These are phyloP conservation scores for Parachaetomium inaequale DNA, from an alignment of 495 filamentous ascomycete genomes.

Conservation along the genomic window DNA sequence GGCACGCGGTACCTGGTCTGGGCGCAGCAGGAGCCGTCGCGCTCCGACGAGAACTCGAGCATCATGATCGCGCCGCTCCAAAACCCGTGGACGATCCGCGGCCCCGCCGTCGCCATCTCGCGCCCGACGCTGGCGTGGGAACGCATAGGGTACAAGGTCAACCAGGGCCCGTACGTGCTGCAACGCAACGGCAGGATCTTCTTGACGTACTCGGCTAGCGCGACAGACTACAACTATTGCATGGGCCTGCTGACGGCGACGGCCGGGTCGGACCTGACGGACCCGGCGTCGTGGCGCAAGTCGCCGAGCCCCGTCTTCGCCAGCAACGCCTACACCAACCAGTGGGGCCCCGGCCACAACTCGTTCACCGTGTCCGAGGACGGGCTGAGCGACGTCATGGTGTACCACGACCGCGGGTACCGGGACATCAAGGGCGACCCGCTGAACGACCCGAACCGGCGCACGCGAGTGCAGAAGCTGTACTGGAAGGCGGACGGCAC, in stretches of 20 bases:
- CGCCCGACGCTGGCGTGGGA: slow-evolving; percentile 48
- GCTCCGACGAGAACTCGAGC: slow-evolving; percentile 23
- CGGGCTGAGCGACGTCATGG: slow-evolving; percentile 46
- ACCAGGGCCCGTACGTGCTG: slow-evolving; percentile 52
- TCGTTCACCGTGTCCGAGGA: slow-evolving; percentile 50
- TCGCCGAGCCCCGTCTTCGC: slow-evolving; percentile 20
- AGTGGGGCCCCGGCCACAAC: slow-evolving; percentile 55
- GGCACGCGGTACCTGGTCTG: slow-evolving; percentile 31
- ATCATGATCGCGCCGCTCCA: slow-evolving; percentile 23
- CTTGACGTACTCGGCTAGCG: slow-evolving; percentile 49
- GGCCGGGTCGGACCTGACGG: slow-evolving; percentile 37
- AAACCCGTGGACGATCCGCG: slow-evolving; percentile 32
- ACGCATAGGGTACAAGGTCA: slow-evolving; percentile 49
- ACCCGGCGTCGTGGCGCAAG: slow-evolving; percentile 45
- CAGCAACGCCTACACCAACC: slow-evolving; percentile 43
- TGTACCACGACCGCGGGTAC: slow-evolving; percentile 48
- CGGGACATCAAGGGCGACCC: slow-evolving; percentile 35
- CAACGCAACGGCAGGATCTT: slow-evolving; percentile 43
- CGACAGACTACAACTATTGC: slow-evolving; percentile 44
- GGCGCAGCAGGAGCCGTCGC: slow-evolving; percentile 29
- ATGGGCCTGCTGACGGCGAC: slow-evolving; percentile 49
- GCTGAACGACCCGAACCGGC: slow-evolving; percentile 43
- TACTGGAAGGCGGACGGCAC: slow-evolving; percentile 45
- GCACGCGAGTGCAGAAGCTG: slow-evolving; percentile 48
- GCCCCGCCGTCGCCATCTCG: slow-evolving; percentile 35